Base-by-base conservation (phyloP, 2,329 filamentous ascomycete genomes). In the Polychaeton citri region DNA sequence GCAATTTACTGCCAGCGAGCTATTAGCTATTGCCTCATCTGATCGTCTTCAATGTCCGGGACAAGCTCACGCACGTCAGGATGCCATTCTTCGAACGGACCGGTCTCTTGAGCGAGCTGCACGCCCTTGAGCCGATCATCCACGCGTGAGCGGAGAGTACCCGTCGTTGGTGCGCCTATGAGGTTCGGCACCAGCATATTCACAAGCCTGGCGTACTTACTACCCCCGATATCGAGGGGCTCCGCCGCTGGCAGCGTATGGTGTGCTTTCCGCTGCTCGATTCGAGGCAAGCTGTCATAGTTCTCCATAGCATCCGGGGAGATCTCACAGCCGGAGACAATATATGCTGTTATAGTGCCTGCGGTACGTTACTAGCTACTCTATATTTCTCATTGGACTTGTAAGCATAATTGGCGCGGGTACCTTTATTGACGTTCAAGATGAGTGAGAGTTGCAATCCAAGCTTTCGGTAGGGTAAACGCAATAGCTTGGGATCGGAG, bases 381-480 rank as follows among this genome's bases (percentile, higher is more conserved):
- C 5, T 28, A 7, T 7, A 10, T 28, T 4, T 28, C 24, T 28
- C 12, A 7, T 28, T 28, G 24, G 15, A 4, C 24, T 28, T 5
- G 24, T 28, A 7, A 7, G 19, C 12, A 3, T 13, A 5, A 16
- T n/a, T 24, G 7, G 3, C 6, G 5, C 6, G 15, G 13, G 15
- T 21, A 36, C 35, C 28, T 17, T 32, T 36, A 5, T 36, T 19
- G 7, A 20, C 19, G 18, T 36, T 19, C 17, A 36, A 15, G 9
- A 36, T 24, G 19, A 36, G 10, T n/a, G n/a, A 15, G 35, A 36
- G 15, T 36, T 31, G 12, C 35, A 24, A 21, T 36, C 35, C n/a
- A 24, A 19, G 17, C 31, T 30, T 6, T 31, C 19, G 5, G 35
- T 36, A 3, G 32, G n/a, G 24, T 32, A 36, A 3, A 36, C 26